Evolutionary conservation across 2,329 filamentous ascomycete genomes (phyloP).

Genomic region (Ophiobolus disseminans): DNA sequence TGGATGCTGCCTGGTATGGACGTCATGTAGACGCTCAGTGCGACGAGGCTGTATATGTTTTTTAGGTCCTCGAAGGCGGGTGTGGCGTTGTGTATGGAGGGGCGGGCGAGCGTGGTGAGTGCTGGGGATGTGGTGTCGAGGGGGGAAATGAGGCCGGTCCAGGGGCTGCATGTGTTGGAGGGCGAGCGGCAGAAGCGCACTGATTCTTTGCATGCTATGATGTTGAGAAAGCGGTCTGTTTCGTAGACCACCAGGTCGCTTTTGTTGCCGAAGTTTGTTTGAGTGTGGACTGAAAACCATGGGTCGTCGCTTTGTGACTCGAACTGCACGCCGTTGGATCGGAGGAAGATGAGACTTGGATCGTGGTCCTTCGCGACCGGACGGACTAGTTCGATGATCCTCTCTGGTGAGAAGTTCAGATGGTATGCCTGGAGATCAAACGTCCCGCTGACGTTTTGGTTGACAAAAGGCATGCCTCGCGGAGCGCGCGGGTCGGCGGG

Average conservation of each 20-base stretch:
- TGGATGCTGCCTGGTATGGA: constrained; percentile 4
- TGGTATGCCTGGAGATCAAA: constrained; percentile 1
- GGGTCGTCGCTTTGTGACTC: not conserved
- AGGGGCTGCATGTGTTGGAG: not conserved
- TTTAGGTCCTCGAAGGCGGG: not conserved
- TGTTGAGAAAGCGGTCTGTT: constrained; percentile 2
- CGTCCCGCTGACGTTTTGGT: constrained; percentile 1
- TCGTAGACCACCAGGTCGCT: not conserved
- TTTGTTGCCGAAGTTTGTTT: not conserved
- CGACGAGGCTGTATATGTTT: not conserved
- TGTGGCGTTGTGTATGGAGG: not conserved
- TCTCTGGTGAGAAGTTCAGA: not conserved
- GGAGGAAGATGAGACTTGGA: constrained; percentile 1
- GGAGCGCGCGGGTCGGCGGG: not conserved
- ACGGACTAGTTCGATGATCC: not conserved
- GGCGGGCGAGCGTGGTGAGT: not conserved
- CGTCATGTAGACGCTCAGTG: not conserved
- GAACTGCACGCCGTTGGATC: constrained; percentile 3
- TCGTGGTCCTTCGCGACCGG: not conserved
- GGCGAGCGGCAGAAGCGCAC: not conserved
- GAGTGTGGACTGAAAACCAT: constrained; percentile 3
- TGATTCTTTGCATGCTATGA: constrained; percentile 3
- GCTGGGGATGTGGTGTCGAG: not conserved
- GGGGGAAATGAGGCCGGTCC: not conserved
- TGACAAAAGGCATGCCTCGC: not conserved